Evolutionary conservation across 2,329 filamentous ascomycete species (phyloP), one percentile per base, ranked within the genome.

Genomic region (Pyricularia grisea): DNA sequence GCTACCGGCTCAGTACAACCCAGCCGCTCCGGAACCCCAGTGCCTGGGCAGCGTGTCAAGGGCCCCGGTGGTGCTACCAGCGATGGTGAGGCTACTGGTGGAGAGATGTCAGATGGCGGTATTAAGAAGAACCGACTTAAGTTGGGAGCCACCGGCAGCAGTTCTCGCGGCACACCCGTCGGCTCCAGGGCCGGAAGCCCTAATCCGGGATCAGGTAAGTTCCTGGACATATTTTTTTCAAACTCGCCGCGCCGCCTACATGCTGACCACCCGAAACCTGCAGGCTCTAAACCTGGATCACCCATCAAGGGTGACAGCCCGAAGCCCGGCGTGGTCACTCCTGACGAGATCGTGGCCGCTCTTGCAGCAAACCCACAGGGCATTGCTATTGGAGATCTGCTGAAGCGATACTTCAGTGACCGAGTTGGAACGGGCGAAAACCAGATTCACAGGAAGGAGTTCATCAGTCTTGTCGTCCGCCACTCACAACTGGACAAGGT

Each of bases 61-160:
- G 83, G 79, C 66, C 7, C n/a, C 4, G 85, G 84, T 66, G 88
- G 86, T 55, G 89, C 88, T 65, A 86, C 86, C 68, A 92, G 90
- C 72, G 91, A 93, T 72, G 90, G 88, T 27, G 91, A 93, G 76
- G 89, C 83, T 58, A 92, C 90, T 1, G 89, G 84, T 55, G 88
- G 88, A 50, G 88, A 90, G 74, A 89, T 87, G 81, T 89, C 87
- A 1, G 88, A 90, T 72, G 84, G 83, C 4, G 81, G 79, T 12
- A 76, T 81, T 69, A 80, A 79, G 68, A 87, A 84, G 77, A 30
- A 27, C 17, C 28, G 42, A 4, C 12, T 33, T 6, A 86, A 85
- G 77, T 86, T 87, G 73, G 87, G 85, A 76, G 77, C 88, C 69
- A 78, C 82, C 25, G 80, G 79, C 67, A 79, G 77, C 20, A 77